phyloP scores from a whole-genome alignment of 1,284 basidiomycete species.

The Naganishia albida region DNA sequence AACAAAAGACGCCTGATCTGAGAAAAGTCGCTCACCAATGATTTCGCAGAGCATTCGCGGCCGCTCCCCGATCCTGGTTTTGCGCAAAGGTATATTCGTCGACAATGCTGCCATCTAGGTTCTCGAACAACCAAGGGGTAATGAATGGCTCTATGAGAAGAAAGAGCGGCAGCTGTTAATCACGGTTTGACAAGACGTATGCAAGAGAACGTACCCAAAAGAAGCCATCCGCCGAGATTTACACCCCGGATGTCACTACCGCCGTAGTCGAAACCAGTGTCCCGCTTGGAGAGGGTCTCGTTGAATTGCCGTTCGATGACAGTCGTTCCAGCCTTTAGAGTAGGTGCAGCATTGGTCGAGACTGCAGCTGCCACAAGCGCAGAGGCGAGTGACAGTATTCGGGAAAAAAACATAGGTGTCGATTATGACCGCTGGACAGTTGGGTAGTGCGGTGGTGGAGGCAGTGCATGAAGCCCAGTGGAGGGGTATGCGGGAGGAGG shows the following conservation, averaged over 20 bases:
- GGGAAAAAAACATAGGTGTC: not conserved
- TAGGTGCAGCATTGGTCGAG: slow-evolving; percentile 2
- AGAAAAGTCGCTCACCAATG: slow-evolving; percentile 27
- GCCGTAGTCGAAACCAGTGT: slow-evolving; percentile 47
- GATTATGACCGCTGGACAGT: not conserved
- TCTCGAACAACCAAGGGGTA: slow-evolving; percentile 76
- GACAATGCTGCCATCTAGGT: slow-evolving; percentile 66
- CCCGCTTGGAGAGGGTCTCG: slow-evolving; percentile 33
- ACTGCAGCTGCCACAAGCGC: slow-evolving; percentile 13
- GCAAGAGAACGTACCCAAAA: slow-evolving; percentile 38
- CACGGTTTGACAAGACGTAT: slow-evolving; percentile 38
- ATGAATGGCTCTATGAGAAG: slow-evolving; percentile 47
- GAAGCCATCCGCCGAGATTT: slow-evolving; percentile 49
- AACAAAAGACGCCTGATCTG: too few relatives aligned
- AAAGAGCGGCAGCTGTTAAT: not conserved
- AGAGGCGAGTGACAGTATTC: slow-evolving; percentile 7
- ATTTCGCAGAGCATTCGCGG: slow-evolving; percentile 11
- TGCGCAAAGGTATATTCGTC: slow-evolving; percentile 78
- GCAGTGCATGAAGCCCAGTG: not conserved
- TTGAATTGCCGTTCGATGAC: slow-evolving; percentile 22
- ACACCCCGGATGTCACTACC: slow-evolving; percentile 51
- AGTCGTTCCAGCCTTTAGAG: slow-evolving; percentile 12
- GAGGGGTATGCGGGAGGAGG: not conserved
- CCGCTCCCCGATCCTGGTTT: slow-evolving; percentile 45
- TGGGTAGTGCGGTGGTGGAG: not conserved